Base-by-base conservation (phyloP, 2,329 filamentous ascomycete species). In the Botrytis hyacinthi region DNA sequence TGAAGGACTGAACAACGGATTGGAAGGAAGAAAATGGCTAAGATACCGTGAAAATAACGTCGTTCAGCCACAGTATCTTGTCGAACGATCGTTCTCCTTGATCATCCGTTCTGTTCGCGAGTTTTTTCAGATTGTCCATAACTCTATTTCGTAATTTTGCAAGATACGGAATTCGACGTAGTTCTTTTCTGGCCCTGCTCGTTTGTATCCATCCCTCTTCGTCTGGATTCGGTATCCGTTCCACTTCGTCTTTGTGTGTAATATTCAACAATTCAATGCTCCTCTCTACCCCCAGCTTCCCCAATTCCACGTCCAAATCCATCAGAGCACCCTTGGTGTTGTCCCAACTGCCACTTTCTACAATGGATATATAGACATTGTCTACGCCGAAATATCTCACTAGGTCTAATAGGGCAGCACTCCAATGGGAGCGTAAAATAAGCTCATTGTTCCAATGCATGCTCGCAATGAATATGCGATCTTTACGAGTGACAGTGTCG, bases 331-430 rank as follows among this genome's bases (percentile, higher is more conserved):
- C 85, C 80, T 92, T 92, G n/a, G 88, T 91, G 74, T 89, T 84
- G 79, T 93, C 92, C 83, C 87, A 90, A 80, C 89, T 91, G 9
- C 91, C 91, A 77, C 89, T 91, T 81, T 93, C 91, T 75, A 88
- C 87, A 40, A 93, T 85, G 75, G 88, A 89, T 62, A 93, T 85
- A 79, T 87, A 93, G 6, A 93, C 87, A 78, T 92, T 92, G 2
- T 88, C 84, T 0, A 86, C 81, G 0, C 91, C 90, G 9, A 92
- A 82, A 12, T 84, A 82, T 70, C 86, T 83, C 7, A 87, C 85
- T 32, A 93, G 82, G 2, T 86, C 83, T 9, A 91, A 74, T 10
- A 93, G 82, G 0, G 89, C 89, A 14, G 85, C 82, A 75, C 85
- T 89, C 91, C 91, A 93, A 76, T 89, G 85, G 4, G 83, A 83